These are phyloP conservation scores for Pisolithus microcarpus DNA, from an alignment of 768 basidiomycete species.

Conservation along the genomic window DNA sequence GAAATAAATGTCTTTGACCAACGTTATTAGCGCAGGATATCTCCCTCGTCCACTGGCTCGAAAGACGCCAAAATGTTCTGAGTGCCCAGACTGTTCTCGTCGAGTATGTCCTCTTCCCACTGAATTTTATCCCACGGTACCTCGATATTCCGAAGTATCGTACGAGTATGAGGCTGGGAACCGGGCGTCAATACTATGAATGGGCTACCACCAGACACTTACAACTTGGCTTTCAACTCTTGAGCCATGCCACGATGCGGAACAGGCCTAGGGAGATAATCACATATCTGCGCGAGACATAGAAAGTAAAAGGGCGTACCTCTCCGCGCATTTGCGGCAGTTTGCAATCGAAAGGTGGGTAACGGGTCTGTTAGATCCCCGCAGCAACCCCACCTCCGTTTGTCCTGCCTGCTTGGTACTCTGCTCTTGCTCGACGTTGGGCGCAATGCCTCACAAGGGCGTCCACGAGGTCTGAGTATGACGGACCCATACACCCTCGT, in stretches of 20 bases:
- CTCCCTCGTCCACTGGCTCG: conserved; percentile 48
- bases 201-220: neutral
- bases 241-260: neutral
- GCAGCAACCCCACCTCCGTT: neutral
- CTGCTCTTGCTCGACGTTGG: neutral
- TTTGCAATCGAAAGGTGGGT: conserved; percentile 56
- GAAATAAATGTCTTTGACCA: too few relatives aligned
- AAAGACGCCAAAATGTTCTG: conserved; percentile 60
- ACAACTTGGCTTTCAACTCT: too few relatives aligned
- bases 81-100: conserved; percentile 65
- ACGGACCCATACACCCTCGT: conserved; percentile 39
- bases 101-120: conserved; percentile 63
- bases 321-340: conserved; percentile 56
- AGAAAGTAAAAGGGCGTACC: conserved; percentile 50
- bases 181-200: conserved; percentile 34
- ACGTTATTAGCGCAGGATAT: too few relatives aligned
- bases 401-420: neutral
- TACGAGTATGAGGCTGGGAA: conserved; percentile 71
- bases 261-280: conserved; percentile 48
- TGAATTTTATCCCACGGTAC: conserved; percentile 53
- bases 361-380: conserved; percentile 33
- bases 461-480: conserved; percentile 34
- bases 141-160: conserved; percentile 13
- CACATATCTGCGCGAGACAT: conserved; percentile 48
- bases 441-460: too few relatives aligned